Base-by-base conservation (phyloP, 768 basidiomycete species). In the Agaricus sinodeliciosus region DNA sequence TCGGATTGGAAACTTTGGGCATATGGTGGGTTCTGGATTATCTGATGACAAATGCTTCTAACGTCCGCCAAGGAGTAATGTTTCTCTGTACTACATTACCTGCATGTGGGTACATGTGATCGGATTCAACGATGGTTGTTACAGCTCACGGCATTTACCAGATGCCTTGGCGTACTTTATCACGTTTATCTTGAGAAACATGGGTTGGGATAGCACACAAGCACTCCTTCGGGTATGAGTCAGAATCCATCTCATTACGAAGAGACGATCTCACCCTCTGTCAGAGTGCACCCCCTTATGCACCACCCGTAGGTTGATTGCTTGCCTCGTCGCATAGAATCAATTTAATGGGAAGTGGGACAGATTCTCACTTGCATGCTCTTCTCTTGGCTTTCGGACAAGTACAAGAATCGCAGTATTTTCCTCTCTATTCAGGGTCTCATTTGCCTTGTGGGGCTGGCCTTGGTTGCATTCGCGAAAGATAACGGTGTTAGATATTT, bases 1-100 rank as follows among this genome's bases (percentile, higher is more conserved):
- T 58, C 58, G 37, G 76, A 78, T 58, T 76, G 76, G 73, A 73
- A 69, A 9, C 56, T 76, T 39, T 77, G 75, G 76, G 64, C 68
- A 3, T 75, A 73, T 59, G 75, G 76, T 72, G 51, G 51, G 67
- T 57, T 27, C 19, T 19, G 11, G 34, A 19, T 19, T 22, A 12
- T 36, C 34, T 16, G 12, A 47, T 31, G 19, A 22, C 42, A 35
- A 27, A 36, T 22, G 31, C 22, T 31, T 15, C 49, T 27, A 13
- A 18, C 22, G 39, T 46, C 3, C 16, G 25, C 9, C 19, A 52
- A 75, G 75, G 73, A 8, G 48, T 70, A 13, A 76, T 76, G 69
- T 73, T 76, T 58, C 60, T 72, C 60, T 75, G 72, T 58, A 63
- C 67, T 43, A 67, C 70, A n/a, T 63, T 77, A 60, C 75, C 74